Evolutionary conservation across 768 basidiomycete species (phyloP).

Genomic region (Hortiboletus campestris): DNA sequence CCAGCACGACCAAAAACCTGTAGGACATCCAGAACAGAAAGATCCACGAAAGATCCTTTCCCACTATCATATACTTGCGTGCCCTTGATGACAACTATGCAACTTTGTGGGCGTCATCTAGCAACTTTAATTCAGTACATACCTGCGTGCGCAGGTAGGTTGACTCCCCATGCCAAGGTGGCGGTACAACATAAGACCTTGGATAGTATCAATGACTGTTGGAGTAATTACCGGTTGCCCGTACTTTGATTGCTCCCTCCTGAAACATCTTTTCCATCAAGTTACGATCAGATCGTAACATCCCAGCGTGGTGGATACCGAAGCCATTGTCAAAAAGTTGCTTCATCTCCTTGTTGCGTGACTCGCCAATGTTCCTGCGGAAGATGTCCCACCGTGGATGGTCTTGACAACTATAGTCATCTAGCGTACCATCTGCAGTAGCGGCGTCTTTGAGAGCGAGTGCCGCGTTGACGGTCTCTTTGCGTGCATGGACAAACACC

Average conservation of each 20-base stretch:
- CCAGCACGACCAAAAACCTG: conserved; percentile 98
- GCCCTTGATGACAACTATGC: conserved; percentile 88
- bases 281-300: conserved; percentile 91
- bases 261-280: conserved; percentile 95
- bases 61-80: conserved; percentile 94
- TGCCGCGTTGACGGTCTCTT: conserved; percentile 95
- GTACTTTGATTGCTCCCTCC: conserved; percentile 85
- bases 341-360: conserved; percentile 95
- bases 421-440: conserved; percentile 61
- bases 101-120: conserved; percentile 8
- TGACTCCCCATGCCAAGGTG: conserved; percentile 99
- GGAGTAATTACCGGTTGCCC: not conserved
- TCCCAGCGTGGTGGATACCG: conserved; percentile 98
- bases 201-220: not conserved
- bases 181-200: conserved; percentile 98
- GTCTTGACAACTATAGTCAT: conserved; percentile 78
- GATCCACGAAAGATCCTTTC: conserved; percentile 86
- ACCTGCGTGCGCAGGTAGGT: conserved; percentile 97
- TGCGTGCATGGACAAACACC: conserved; percentile 98
- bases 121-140: conserved; percentile 18
- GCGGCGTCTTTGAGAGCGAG: conserved; percentile 77
- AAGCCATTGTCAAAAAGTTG: conserved; percentile 89
- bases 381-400: conserved; percentile 79
- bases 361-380: conserved; percentile 73
- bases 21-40: conserved; percentile 92